Conservation (phyloP, 768 basidiomycete species). For the Auricularia heimuer region DNA sequence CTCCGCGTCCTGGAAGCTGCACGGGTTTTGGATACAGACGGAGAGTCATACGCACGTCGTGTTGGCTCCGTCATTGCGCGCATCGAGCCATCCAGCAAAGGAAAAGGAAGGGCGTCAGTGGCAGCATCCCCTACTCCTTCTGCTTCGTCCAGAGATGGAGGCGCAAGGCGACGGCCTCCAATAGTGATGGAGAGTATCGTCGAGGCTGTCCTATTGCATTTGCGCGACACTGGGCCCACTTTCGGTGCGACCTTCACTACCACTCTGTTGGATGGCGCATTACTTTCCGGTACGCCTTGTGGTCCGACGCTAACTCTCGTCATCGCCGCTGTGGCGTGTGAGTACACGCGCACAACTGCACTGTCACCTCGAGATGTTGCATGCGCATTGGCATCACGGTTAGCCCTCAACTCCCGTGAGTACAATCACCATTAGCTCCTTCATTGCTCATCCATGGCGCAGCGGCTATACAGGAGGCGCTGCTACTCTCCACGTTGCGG, state of each 20-base stretch:
- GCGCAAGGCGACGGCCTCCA: constrained; percentile 14
- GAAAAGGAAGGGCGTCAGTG: neutral
- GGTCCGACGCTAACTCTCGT: constrained; percentile 58
- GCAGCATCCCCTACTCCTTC: neutral
- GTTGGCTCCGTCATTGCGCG: constrained; percentile 45
- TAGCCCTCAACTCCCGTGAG: constrained; percentile 37
- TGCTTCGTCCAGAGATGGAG: neutral
- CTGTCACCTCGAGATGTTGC: constrained; percentile 41
- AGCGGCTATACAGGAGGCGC: constrained; percentile 69
- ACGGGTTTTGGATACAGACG: constrained; percentile 28
- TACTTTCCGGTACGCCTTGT: constrained; percentile 10
- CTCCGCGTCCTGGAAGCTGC: constrained; percentile 12
- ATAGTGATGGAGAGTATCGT: constrained; percentile 46
- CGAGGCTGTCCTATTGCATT: constrained; percentile 41
- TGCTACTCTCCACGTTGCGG: constrained; percentile 62
- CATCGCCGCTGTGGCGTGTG: constrained; percentile 56
- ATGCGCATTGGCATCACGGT: constrained; percentile 31
- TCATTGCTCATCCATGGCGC: constrained; percentile 2
- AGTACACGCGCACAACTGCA: constrained; percentile 45
- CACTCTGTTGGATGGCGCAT: neutral
- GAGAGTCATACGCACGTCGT: constrained; percentile 27
- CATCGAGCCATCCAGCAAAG: neutral
- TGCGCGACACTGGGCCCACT: constrained; percentile 25
- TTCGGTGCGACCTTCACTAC: neutral
- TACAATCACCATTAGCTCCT: constrained; percentile 8